phyloP scores from a whole-genome alignment of 2,329 filamentous ascomycete genomes.

The Leptographium wingfieldii region DNA sequence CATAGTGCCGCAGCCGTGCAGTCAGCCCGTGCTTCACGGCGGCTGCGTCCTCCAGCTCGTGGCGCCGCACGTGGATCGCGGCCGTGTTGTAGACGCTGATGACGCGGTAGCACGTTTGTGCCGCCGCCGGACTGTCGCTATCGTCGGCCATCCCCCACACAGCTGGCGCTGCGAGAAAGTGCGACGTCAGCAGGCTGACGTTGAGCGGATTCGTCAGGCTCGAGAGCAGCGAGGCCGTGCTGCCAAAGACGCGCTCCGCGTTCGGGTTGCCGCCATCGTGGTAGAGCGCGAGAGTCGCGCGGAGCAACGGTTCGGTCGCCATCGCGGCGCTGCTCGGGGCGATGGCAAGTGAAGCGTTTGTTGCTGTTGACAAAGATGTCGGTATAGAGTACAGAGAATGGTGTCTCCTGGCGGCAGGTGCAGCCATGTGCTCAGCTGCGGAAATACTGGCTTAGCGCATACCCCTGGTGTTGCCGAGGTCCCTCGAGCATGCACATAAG shows the following conservation, averaged over 20 bases:
- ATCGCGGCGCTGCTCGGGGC: conserved; percentile 25
- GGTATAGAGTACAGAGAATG: neutral
- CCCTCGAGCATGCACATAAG: neutral
- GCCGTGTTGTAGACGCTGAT: conserved; percentile 63
- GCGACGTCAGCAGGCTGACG: conserved; percentile 57
- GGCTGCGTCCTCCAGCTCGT: conserved; percentile 30
- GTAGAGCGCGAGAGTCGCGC: conserved; percentile 49
- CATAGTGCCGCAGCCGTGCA: conserved; percentile 1
- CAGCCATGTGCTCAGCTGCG: neutral
- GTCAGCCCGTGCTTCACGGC: conserved; percentile 14
- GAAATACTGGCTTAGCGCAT: neutral
- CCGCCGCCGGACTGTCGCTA: conserved; percentile 26
- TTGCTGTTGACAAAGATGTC: neutral
- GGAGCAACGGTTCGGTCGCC: conserved; percentile 55
- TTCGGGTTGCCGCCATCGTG: conserved; percentile 27
- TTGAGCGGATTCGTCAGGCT: conserved; percentile 65
- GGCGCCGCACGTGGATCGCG: conserved; percentile 38
- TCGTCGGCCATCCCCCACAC: conserved; percentile 39
- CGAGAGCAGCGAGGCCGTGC: conserved; percentile 54
- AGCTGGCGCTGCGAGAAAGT: conserved; percentile 58
- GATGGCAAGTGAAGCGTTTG: neutral
- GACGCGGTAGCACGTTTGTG: conserved; percentile 48
- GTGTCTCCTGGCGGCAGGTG: neutral
- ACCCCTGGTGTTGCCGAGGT: neutral
- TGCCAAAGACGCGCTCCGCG: conserved; percentile 48